Base-by-base conservation (phyloP, 305 asterid genomes). In the Rubia occidens region DNA sequence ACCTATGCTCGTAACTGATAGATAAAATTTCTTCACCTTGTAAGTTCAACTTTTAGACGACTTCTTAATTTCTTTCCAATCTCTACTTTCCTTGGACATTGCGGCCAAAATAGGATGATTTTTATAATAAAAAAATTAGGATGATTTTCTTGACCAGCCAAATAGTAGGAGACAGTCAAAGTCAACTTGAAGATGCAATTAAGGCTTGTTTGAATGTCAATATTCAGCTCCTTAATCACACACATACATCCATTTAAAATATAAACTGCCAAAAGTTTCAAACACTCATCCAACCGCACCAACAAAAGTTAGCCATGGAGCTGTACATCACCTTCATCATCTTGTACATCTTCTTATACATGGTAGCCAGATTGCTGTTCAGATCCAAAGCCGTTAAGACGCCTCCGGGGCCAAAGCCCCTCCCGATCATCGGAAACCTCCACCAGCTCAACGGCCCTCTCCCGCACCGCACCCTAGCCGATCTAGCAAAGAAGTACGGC, bases 401-500 rank as follows among this genome's bases (percentile, higher is more conserved):
- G 17, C 71, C 64, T 6, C 71, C 64, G 7, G 71, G 71, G 37
- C 71, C 71, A 37, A 53, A 18, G 0, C 20, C 35, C 13, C 21
- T 68, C 14, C 72, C 72, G 1, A 37, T 68, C 40, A 55, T 68
- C 11, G 72, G 72, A 11, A 54, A 68, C 54, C n/a, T 68, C 0
- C 64, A 68, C 26, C 64, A 54, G 54, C 53, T 68, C 59, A n/a
- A n/a, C 6, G 29, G 35, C 53, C 40, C 66, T 37, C 61, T 14
- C 44, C 45, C 43, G 0, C 72, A 68, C 14, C 14, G 21, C 5
- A 53, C 11, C 14, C 39, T 59, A 0, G 13, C 21, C 43, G 55
- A 71, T 13, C 24, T 62, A 4, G 53, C 69, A 24, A 62, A 62
- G 39, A 62, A 62, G 40, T 71, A 62, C 42, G 74, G 74, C 6